Base-by-base conservation (phyloP, 768 basidiomycete genomes). In the Boletus bicolor region DNA sequence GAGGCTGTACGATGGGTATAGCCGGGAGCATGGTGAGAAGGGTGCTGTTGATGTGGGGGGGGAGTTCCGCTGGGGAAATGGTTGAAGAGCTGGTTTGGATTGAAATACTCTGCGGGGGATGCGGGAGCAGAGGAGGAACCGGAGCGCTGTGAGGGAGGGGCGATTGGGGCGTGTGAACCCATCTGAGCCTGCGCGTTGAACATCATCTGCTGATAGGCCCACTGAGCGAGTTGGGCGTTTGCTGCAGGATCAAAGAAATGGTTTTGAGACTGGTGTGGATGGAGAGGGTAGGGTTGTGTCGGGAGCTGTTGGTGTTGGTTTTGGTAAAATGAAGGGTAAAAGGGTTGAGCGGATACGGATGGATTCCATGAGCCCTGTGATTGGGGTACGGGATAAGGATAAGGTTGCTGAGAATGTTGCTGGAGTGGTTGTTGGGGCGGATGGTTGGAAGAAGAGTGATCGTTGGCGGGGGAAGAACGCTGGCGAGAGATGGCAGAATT, bases 191-290 rank as follows among this genome's bases (percentile, higher is more conserved):
- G 76, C n/a, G 77, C 74, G 82, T 45, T 85, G 84, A 83, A 87
- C 84, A 93, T 85, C 90, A 92, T 91, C 66, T 92, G 90, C 72
- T 91, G 90, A 74, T 93, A 93, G 37, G 90, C 88, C 90, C 91
- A 93, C 70, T 89, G 88, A 4, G 89, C 86, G 54, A 85, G 83
- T 53, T 90, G 82, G 60, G 87, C 87, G 50, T 87, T 87, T 60
- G 86, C 84, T 11, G 82, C 72, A 14, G 86, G 87, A 71, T 91
- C 88, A 64, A 85, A 90, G 69, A 82, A 90, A n/a, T 80, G 79
- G 60, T 76, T 71, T 62, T 81, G 85, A 15, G 73, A 68, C 44
- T 76, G 79, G 46, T 61, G 59, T 0, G 58, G 70, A 46, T 77
- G 78, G 19, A 76, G 62, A 39, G 78, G 77, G 70, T 81, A 84